Conservation (phyloP, 768 basidiomycete species). For the Hygrocybe coccinea region DNA sequence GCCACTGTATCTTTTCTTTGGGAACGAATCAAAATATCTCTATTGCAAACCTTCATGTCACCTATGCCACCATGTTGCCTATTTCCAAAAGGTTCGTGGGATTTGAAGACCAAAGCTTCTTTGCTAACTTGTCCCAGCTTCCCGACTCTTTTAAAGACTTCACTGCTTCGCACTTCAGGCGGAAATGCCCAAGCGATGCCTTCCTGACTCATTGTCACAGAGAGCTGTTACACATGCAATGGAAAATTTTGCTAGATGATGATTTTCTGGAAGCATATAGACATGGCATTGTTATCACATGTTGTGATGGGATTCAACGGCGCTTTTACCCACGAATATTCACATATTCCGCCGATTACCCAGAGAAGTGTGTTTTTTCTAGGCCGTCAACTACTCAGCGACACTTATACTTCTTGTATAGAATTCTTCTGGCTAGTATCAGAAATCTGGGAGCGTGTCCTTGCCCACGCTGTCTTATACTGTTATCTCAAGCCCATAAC, state of each 20-base stretch:
- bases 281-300: slow-evolving; percentile 28
- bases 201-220: slow-evolving; percentile 29
- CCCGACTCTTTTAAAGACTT: slow-evolving; percentile 28
- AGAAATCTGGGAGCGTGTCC: slow-evolving; percentile 20
- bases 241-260: slow-evolving; percentile 22
- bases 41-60: slow-evolving; percentile 24
- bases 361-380: slow-evolving; percentile 29
- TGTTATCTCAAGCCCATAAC: slow-evolving; percentile 15
- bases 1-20: slow-evolving; percentile 39
- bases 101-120: neutral
- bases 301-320: slow-evolving; percentile 25
- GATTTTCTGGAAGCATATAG: slow-evolving; percentile 25
- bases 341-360: slow-evolving; percentile 34
- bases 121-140: slow-evolving; percentile 19
- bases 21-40: slow-evolving; percentile 36
- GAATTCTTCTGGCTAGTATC: slow-evolving; percentile 22
- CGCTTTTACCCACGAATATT: slow-evolving; percentile 31
- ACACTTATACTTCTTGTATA: slow-evolving; percentile 10
- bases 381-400: neutral
- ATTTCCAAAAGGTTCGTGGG: slow-evolving; percentile 33
- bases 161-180: slow-evolving; percentile 2
- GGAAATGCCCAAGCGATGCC: slow-evolving; percentile 7
- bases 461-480: slow-evolving; percentile 28
- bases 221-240: slow-evolving; percentile 30
- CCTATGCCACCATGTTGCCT: slow-evolving; percentile 36